Evolutionary conservation across 139 green algal genomes (phyloP).

Genomic region (Micractinium conductrix): DNA sequence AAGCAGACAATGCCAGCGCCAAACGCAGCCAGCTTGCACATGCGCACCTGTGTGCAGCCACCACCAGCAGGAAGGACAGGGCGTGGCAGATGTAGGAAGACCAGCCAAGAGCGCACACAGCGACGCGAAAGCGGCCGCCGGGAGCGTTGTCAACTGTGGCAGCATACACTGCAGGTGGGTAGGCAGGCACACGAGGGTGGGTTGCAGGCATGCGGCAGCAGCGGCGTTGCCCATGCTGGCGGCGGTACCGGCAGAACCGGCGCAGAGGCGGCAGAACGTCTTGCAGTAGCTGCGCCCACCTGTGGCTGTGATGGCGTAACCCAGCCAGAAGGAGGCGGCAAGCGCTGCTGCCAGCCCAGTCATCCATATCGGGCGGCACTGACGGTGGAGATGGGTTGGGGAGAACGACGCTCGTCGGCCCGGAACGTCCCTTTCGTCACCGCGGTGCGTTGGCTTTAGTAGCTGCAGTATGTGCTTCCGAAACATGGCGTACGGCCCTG

Average conservation of each 20-base stretch:
- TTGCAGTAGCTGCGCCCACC: not conserved
- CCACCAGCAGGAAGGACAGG: not conserved
- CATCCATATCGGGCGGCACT: not conserved
- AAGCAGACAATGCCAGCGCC: no score
- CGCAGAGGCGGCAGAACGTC: no score
- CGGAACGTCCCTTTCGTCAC: not conserved
- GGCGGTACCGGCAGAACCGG: not conserved
- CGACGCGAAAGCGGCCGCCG: not conserved
- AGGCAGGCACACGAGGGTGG: not conserved
- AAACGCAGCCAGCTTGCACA: not conserved
- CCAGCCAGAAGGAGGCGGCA: not conserved
- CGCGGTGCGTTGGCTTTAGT: no score
- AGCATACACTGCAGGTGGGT: not conserved
- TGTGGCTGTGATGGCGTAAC: not conserved
- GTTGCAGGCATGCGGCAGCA: not conserved
- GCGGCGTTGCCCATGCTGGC: not conserved
- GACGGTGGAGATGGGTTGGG: not conserved
- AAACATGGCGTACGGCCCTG: not conserved
- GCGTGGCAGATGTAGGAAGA: not conserved
- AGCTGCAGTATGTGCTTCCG: not conserved
- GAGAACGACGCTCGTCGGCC: not conserved
- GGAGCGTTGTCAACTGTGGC: not conserved
- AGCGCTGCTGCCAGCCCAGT: not conserved
- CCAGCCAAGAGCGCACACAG: not conserved
- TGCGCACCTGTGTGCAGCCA: not conserved